Base-by-base conservation (phyloP, 2,329 filamentous ascomycete species). In the Penicillium sp. region DNA sequence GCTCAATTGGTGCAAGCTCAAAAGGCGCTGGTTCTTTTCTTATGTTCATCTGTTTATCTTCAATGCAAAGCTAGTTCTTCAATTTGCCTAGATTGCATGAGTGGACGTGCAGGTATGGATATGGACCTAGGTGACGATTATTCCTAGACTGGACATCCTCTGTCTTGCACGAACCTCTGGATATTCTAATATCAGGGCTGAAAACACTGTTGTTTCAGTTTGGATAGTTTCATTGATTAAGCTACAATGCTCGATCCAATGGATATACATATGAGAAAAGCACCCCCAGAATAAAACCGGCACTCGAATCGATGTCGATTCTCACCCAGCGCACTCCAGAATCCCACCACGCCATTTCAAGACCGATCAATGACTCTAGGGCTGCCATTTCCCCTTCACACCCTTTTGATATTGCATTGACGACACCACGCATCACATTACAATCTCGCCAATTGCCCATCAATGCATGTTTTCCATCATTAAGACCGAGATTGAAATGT, bases 21-120 rank as follows among this genome's bases (percentile, higher is more conserved):
- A 55, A 54, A 54, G 58, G 56, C 55, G 55, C 54, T 46, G 47
- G 50, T 55, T 47, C 25, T 41, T 50, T 52, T 41, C 40, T 46
- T 39, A 16, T 52, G 25, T 49, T 49, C 35, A 25, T 38, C 27
- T 39, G 13, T 54, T 40, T 11, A 8, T 54, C 36, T 44, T 16
- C 37, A 41, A 43, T 14, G 5, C 37, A 44, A 48, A 13, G 29
- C 43, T 10, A 2, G 41, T 40, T 29, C 39, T 39, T 4, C 14
- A 31, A 18, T 40, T 34, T 34, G 18, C n/a, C 31, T 47, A 36
- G 14, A 41, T 14, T 46, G 31, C 25, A 36, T 29, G 34, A 22
- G 9, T 34, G 14, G 19, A 34, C 41, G 12, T 28, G 29, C 16
- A 13, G 19, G 8, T 33, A 16, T 33, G 14, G 8, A 14, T n/a